Conservation (phyloP, 1,139 yeast species). For the Zygoascus meyerae region DNA sequence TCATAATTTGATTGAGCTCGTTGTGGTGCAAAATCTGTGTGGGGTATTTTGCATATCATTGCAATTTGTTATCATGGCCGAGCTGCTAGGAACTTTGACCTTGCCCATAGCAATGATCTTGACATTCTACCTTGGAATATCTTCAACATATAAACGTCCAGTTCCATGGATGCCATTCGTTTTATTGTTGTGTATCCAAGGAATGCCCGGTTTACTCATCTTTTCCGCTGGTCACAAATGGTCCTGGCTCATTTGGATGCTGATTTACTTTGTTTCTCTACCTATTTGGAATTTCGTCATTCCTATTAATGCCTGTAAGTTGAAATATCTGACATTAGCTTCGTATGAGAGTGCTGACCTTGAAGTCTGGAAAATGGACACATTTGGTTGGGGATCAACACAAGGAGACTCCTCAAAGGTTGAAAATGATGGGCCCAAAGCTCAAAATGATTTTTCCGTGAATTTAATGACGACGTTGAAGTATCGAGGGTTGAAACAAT, state of each 20-base stretch:
- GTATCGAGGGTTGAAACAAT: too few species aligned
- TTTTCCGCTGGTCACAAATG: slow-evolving; percentile 73
- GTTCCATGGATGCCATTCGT: slow-evolving; percentile 74
- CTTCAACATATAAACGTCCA: slow-evolving; percentile 66
- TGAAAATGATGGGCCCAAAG: too few species aligned
- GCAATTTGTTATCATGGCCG: slow-evolving; percentile 35
- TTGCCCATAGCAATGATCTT: slow-evolving; percentile 83
- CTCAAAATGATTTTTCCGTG: too few species aligned
- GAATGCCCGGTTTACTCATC: slow-evolving; percentile 76
- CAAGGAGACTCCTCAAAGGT: slow-evolving; percentile 9
- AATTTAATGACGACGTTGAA: too few species aligned
- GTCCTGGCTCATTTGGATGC: slow-evolving; percentile 70
- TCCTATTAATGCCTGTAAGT: slow-evolving; percentile 64
- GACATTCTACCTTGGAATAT: slow-evolving; percentile 68
- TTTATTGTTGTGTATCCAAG: slow-evolving; percentile 69
- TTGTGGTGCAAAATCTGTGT: slow-evolving; percentile 32
- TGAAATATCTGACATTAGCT: not conserved
- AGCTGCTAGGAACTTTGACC: slow-evolving; percentile 45
- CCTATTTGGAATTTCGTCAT: slow-evolving; percentile 90
- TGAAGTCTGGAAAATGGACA: slow-evolving; percentile 88
- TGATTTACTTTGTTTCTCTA: slow-evolving; percentile 67
- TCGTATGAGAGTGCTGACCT: not conserved
- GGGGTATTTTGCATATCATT: slow-evolving; percentile 36
- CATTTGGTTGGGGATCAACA: slow-evolving; percentile 94
- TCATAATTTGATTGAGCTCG: slow-evolving; percentile 33